These are phyloP conservation scores for Pythium apleroticum DNA, from an alignment of 352 stramenopile genomes.

Conservation along the genomic window DNA sequence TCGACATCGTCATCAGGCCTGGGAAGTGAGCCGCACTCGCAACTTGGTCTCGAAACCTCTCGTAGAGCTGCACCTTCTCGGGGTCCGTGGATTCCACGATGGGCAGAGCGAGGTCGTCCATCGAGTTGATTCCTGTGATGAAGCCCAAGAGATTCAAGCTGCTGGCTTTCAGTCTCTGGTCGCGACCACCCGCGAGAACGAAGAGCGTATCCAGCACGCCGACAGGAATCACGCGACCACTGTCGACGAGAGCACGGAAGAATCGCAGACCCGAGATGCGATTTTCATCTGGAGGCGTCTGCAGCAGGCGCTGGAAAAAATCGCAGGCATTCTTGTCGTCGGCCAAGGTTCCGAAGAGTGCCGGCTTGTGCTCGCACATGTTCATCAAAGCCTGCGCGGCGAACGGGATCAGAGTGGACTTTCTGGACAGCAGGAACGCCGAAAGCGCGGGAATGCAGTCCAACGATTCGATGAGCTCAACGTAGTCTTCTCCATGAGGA, in stretches of 20 bases:
- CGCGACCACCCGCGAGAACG: conserved; percentile 60
- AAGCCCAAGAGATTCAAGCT: conserved; percentile 58
- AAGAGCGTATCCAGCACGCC: conserved; percentile 76
- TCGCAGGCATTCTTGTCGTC: conserved; percentile 63
- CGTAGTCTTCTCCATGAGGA: conserved; percentile 31
- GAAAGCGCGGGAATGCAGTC: conserved; percentile 28
- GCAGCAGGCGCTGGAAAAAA: conserved; percentile 74
- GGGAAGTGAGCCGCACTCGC: conserved; percentile 63
- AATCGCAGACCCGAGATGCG: conserved; percentile 68
- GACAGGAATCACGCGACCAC: conserved; percentile 47
- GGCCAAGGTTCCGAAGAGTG: conserved; percentile 64
- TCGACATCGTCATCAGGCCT: conserved; percentile 59
- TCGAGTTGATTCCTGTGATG: conserved; percentile 55
- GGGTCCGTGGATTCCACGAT: conserved; percentile 38
- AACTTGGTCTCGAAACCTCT: conserved; percentile 63
- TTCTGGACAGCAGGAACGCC: conserved; percentile 68
- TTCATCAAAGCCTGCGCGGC: conserved; percentile 79
- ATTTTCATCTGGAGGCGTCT: conserved; percentile 78
- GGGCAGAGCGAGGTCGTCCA: conserved; percentile 44
- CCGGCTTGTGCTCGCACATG: conserved; percentile 67
- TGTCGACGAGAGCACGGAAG: conserved; percentile 62
- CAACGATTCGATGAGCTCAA: conserved; percentile 17
- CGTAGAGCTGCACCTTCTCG: conserved; percentile 47
- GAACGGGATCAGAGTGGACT: conserved; percentile 60
- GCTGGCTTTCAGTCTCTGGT: conserved; percentile 42